These are phyloP conservation scores for Nadsonia fulvescens DNA, from an alignment of 805 yeast genomes.

Conservation along the genomic window DNA sequence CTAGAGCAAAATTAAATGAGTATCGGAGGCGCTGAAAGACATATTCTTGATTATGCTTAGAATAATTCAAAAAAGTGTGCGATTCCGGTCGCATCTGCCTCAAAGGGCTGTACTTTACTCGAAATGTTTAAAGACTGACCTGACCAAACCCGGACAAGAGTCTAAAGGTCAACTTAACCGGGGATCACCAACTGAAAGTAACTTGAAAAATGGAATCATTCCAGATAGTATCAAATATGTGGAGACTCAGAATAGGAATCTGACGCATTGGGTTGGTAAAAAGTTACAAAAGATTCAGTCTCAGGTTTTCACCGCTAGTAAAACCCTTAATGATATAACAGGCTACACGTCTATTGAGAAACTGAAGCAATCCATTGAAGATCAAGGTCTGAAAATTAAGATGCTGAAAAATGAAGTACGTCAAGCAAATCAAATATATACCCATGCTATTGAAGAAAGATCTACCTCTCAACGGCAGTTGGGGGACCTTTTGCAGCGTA, in stretches of 20 bases:
- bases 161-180: not conserved
- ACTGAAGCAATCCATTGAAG: slow-evolving; percentile 42
- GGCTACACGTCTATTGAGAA: slow-evolving; percentile 74
- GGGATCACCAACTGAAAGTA: not conserved
- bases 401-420: slow-evolving; percentile 31
- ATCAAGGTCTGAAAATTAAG: slow-evolving; percentile 32
- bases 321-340: slow-evolving; percentile 72
- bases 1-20: too few relatives aligned
- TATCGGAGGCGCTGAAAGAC: too few relatives aligned
- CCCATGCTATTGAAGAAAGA: slow-evolving; percentile 44
- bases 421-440: slow-evolving; percentile 31
- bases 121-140: slow-evolving; percentile 1
- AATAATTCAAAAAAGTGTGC: too few relatives aligned
- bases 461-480: slow-evolving; percentile 64
- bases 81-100: too few relatives aligned
- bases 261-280: slow-evolving; percentile 12
- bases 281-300: slow-evolving; percentile 19
- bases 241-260: not conserved
- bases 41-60: too few relatives aligned
- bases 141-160: slow-evolving; percentile 2
- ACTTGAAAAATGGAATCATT: not conserved
- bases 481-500: slow-evolving; percentile 72
- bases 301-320: slow-evolving; percentile 20
- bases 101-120: too few relatives aligned
- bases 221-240: not conserved